These are phyloP conservation scores for Malus hybrid DNA, from an alignment of 331 rosid species.

Conservation along the genomic window DNA sequence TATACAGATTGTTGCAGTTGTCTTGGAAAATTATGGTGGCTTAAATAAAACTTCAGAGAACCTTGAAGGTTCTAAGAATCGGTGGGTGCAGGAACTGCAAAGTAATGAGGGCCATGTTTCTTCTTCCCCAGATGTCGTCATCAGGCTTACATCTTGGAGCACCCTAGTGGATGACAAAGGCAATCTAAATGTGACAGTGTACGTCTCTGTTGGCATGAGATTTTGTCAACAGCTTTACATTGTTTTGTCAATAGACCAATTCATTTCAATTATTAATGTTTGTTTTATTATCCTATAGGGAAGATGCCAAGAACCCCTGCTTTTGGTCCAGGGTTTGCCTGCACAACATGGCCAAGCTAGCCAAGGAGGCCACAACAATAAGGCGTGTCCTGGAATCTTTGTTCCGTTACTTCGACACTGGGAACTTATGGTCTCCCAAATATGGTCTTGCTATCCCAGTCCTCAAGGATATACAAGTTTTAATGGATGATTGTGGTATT, in stretches of 20 bases:
- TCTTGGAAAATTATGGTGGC: constrained; percentile 73
- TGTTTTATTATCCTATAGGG: constrained; percentile 42
- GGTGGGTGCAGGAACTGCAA: constrained; percentile 50
- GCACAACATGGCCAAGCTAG: constrained; percentile 82
- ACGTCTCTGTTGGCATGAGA: constrained; percentile 24
- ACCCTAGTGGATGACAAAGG: constrained; percentile 51
- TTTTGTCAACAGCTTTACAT: constrained; percentile 7
- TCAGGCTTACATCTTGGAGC: constrained; percentile 58
- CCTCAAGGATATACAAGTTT: constrained; percentile 64
- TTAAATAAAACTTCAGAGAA: constrained; percentile 19
- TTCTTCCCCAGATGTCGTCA: constrained; percentile 37
- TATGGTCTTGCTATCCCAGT: constrained; percentile 68
- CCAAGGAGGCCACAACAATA: constrained; percentile 84
- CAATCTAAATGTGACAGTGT: constrained; percentile 54
- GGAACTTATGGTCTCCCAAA: constrained; percentile 60
- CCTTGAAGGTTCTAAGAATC: constrained; percentile 29
- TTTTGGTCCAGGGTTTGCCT: constrained; percentile 96
- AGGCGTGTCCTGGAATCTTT: constrained; percentile 89
- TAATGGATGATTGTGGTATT: constrained; percentile 81
- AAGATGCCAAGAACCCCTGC: constrained; percentile 63
- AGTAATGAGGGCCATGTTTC: constrained; percentile 36
- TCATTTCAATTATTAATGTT: constrained; percentile 11
- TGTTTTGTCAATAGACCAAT: background rate
- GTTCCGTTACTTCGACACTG: constrained; percentile 73
- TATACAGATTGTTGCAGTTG: constrained; percentile 75